Evolutionary conservation across 805 yeast genomes (phyloP), one percentile per base, ranked within the genome.

Genomic region (Priceomyces melissophilus): DNA sequence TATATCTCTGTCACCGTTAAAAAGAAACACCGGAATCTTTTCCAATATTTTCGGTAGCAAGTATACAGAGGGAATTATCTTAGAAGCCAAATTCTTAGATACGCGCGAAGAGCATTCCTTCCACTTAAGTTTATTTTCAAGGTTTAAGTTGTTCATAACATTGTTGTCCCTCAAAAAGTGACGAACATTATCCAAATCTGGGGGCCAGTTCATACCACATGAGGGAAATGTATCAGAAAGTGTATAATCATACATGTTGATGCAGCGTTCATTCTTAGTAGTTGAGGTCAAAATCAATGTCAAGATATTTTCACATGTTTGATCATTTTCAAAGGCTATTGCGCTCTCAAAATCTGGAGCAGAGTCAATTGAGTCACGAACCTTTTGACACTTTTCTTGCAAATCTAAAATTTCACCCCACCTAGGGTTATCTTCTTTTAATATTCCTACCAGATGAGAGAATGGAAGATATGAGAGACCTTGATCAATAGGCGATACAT

Each of bases 191-290:
- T 54, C 61, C 44, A 84, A 66, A 43, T 73, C 82, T 13, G 74
- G 73, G 0, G 99, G 99, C 98, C 98, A 93, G 59, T 84, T 83
- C 78, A 79, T 72, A 4, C 98, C 98, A 64, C 99, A 93, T 0
- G 84, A 65, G 0, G 98, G 97, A 52, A 71, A 87, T 0, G 80
- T 62, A 57, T 89, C 96, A 29, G 64, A 69, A 39, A 84, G 64
- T 29, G 84, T 75, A 41, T 78, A 77, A 58, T 93, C 96, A 58
- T 93, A 91, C 75, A 89, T 80, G 63, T 93, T 93, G 53, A 78
- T 50, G 58, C 99, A 91, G 42, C 69, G 75, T 42, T 69, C 75
- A 53, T 71, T 61, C 48, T 70, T 49, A n/a, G 53, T 42, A 0
- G 78, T 63, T 14, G 51, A 54, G 2, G 32, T 30, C 41, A 77